Base-by-base conservation (phyloP, 2,329 filamentous ascomycete genomes). In the Aureobasidium sp. region DNA sequence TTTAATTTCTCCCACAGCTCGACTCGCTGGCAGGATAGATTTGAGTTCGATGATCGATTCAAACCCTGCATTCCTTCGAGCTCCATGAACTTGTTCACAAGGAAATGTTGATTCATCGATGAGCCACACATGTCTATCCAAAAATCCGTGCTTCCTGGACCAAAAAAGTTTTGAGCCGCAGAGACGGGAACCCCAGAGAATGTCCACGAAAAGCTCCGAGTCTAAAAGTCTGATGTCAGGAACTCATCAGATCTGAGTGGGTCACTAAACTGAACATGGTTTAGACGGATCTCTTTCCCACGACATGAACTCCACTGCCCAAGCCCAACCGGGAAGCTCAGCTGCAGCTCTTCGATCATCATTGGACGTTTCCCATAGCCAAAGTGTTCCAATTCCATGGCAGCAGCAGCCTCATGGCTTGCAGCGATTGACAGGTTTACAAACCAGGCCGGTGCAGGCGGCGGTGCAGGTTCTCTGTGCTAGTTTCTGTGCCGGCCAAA, bases 181-280 rank as follows among this genome's bases (percentile, higher is more conserved):
- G 6, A 41, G 25, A 40, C 48, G 48, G 35, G 37, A 51, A 51
- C 48, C 48, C 48, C 48, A 51, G 48, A 41, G 39, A 41, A 49
- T 29, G 37, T 51, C 48, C 27, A 25, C 17, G 6, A 51, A 51
- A 51, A 51, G 48, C 48, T 41, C 48, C 48, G 48, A 51, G 35
- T 19, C 27, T 51, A 51, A 41, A 40, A 25, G 21, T 19, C 34
- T 51, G 48, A 51, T 51, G 35, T 41, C 48, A 51, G 48, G 37
- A 34, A 32, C 48, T 32, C 24, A 24, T 41, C 37, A 51, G 48
- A 51, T 51, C 48, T 40, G 32, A 27, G 37, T 24, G 25, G 45
- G 32, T 49, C 32, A 22, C 45, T 49, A 49, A 49, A 34, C 45
- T 39, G 7, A 29, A 49, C 45, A 49, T 39, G 45, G 45, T 49